Percentiles rank a stretch among this genome's conserved stretches.
phyloP scores from a whole-genome alignment of 345 rosid species.

The Barbarea vulgaris region DNA sequence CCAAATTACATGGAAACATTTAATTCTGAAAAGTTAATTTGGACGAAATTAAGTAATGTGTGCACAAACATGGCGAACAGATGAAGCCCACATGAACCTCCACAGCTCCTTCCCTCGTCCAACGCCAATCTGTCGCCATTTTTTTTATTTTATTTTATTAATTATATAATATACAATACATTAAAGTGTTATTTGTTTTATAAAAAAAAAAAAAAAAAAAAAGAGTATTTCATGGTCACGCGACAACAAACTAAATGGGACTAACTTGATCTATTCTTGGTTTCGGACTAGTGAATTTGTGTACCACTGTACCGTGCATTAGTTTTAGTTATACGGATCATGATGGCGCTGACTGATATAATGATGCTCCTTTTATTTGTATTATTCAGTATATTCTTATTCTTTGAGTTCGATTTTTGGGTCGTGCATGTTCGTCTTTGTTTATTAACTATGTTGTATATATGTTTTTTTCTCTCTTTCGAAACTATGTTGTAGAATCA shows the following conservation, averaged over 20 bases:
- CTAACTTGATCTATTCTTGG: not conserved
- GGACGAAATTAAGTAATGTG: not conserved
- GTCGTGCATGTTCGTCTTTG: not conserved
- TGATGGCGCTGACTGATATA: not conserved
- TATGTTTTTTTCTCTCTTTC: not conserved
- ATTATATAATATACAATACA: not conserved
- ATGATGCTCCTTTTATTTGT: not conserved
- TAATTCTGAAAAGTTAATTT: not conserved
- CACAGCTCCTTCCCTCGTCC: slow-evolving; percentile 46
- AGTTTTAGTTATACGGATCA: not conserved
- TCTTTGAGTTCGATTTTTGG: not conserved
- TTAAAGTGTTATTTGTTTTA: not conserved
- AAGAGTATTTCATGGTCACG: not conserved
- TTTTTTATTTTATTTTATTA: not conserved
- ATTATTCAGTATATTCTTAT: too few species aligned
- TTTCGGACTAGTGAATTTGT: not conserved
- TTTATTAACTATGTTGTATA: too few species aligned
- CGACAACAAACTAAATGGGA: not conserved
- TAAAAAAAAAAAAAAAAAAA: not conserved
- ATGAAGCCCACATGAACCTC: slow-evolving; percentile 58
- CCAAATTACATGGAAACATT: not conserved
- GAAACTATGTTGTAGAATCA: not conserved
- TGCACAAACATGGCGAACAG: slow-evolving; percentile 35
- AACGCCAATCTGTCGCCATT: slow-evolving; percentile 58
- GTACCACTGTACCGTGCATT: not conserved